These are phyloP conservation scores for Blastocystis sp. DNA, from an alignment of 352 stramenopile species.

Conservation along the genomic window DNA sequence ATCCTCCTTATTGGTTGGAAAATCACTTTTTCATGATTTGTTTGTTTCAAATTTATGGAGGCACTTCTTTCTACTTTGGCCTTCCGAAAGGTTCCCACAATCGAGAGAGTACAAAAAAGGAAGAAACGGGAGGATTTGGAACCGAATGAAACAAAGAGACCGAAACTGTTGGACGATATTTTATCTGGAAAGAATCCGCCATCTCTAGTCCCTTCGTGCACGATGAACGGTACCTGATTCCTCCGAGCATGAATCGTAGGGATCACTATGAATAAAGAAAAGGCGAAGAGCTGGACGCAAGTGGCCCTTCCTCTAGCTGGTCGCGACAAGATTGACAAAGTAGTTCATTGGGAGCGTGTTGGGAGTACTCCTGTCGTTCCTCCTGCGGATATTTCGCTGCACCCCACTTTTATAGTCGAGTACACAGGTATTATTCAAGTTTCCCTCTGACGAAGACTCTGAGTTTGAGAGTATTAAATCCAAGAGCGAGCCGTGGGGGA, in stretches of 20 bases:
- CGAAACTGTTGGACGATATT: neutral
- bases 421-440: neutral
- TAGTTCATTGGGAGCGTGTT: slow-evolving; percentile 9
- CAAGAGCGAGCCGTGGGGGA: neutral
- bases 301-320: neutral
- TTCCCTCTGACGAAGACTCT: neutral
- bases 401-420: slow-evolving; percentile 47
- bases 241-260: neutral
- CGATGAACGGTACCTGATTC: neutral
- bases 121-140: neutral
- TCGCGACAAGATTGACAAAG: neutral
- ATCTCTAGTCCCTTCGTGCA: slow-evolving; percentile 43
- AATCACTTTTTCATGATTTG: neutral
- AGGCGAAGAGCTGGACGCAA: neutral
- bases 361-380: neutral
- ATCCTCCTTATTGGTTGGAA: neutral
- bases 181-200: neutral
- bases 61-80: neutral
- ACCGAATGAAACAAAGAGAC: neutral
- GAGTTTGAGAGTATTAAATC: slow-evolving; percentile 3
- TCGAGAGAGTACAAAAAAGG: neutral
- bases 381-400: slow-evolving; percentile 1
- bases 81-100: slow-evolving; percentile 23
- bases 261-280: slow-evolving; percentile 1
- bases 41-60: slow-evolving; percentile 39